phyloP scores from a whole-genome alignment of 176 grass and related monocot genomes.

The Raddia distichophylla region DNA sequence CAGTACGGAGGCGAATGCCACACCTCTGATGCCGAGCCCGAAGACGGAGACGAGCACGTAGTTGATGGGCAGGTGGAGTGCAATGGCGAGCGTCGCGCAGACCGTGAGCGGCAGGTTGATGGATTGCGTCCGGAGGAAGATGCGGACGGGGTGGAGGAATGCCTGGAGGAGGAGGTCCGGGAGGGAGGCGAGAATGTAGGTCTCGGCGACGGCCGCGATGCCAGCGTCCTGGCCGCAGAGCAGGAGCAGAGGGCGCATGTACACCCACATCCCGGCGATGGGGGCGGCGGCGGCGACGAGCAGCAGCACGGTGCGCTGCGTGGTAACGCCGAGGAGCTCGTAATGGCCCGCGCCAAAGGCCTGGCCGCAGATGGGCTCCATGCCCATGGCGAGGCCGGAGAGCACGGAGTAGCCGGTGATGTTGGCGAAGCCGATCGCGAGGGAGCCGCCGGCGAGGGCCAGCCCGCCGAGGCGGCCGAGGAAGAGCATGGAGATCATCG shows the following conservation, averaged over 20 bases:
- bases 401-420: constrained; percentile 86
- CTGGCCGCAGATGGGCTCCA: constrained; percentile 92
- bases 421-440: constrained; percentile 90
- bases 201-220: constrained; percentile 68
- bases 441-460: constrained; percentile 78
- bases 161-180: constrained; percentile 81
- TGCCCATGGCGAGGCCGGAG: constrained; percentile 85
- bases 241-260: constrained; percentile 74
- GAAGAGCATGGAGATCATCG: constrained; percentile 95
- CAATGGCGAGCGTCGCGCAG: constrained; percentile 71
- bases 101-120: constrained; percentile 77
- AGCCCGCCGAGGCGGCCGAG: constrained; percentile 70
- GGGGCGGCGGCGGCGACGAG: constrained; percentile 60
- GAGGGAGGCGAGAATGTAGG: constrained; percentile 78
- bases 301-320: constrained; percentile 75
- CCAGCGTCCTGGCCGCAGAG: constrained; percentile 74
- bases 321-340: constrained; percentile 63
- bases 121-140: constrained; percentile 80
- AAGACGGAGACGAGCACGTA: constrained; percentile 75
- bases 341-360: constrained; percentile 67
- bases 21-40: constrained; percentile 60
- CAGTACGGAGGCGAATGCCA: constrained; percentile 69
- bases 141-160: constrained; percentile 72
- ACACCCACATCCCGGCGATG: constrained; percentile 59
- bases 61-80: constrained; percentile 79